phyloP scores from a whole-genome alignment of 2,329 filamentous ascomycete genomes.

The Botryotinia globosa region DNA sequence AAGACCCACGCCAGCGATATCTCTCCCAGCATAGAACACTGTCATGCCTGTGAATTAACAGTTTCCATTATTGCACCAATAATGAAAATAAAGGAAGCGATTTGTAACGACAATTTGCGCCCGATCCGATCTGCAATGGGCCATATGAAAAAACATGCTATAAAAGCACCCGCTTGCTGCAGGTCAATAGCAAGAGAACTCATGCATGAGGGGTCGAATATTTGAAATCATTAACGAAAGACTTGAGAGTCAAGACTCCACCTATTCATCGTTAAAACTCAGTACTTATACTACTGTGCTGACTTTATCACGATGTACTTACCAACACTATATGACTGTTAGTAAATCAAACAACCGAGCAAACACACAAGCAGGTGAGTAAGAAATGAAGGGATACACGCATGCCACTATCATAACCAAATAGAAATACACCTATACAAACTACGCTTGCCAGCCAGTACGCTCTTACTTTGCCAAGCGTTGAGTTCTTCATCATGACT shows the following conservation, averaged over 20 bases:
- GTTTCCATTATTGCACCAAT: conserved; percentile 45
- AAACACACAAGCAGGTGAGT: background rate
- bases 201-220: conserved; percentile 40
- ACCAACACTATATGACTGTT: conserved; percentile 34
- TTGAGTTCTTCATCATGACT: background rate
- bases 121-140: background rate
- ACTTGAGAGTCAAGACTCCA: conserved; percentile 33
- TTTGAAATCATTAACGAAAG: conserved; percentile 45
- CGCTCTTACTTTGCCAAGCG: conserved; percentile 44
- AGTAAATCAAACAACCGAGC: background rate
- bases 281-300: background rate
- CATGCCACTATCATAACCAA: conserved; percentile 43
- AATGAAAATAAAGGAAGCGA: conserved; percentile 31
- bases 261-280: background rate
- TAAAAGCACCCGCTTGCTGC: conserved; percentile 50
- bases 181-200: background rate
- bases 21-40: conserved; percentile 45
- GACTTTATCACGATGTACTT: background rate
- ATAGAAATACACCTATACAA: conserved; percentile 50
- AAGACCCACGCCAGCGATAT: conserved; percentile 48
- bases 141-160: conserved; percentile 46
- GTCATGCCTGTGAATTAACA: conserved; percentile 43
- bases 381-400: background rate
- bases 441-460: conserved; percentile 52
- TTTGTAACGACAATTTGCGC: background rate